Base-by-base conservation (phyloP, 768 basidiomycete species). In the Baorangia bicolor region DNA sequence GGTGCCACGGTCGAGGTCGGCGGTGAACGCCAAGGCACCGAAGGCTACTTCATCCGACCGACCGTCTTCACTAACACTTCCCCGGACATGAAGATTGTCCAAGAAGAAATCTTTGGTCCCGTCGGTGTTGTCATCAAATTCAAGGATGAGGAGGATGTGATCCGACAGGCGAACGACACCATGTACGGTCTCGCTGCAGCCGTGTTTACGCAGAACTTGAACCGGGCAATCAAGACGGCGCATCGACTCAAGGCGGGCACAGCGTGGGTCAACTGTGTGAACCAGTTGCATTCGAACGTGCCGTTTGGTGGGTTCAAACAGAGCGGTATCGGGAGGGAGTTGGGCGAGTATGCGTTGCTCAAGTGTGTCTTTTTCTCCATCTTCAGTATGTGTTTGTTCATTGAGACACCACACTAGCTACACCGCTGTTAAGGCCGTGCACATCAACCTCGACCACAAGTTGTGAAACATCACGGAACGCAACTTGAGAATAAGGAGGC, bases 301-400 rank as follows among this genome's bases (percentile, higher is more conserved):
- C 90, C 92, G 0, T 94, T 94, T 66, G 92, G 92, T 57, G 92
- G 92, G 10, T 93, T 79, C 79, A 94, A 92, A 77, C 83, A 88
- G 65, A 85, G 83, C 35, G 91, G 90, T 56, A 85, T 92, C 21
- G 92, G 92, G 20, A 80, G 89, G 30, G 92, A 93, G 70, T 69
- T 87, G 38, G 92, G 91, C 31, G 85, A 90, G 57, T 89, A 92
- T 69, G 92, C 88, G 16, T 60, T 82, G 53, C 69, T 74, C 40
- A 79, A 78, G 81, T 82, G 56, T 18, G 81, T 76, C 37, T 21
- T 51, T 46, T 49, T 20, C 20, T 27, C 3, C 4, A 12, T 20
- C 23, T 14, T 7, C 52, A 20, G 10, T 42, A 10, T 37, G 23
- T 18, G n/a, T 37, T 6, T 2, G 25, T 27, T 21, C 11, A 21